Percentiles rank a stretch among this genome's conserved stretches.
Conservation (phyloP, 2,329 filamentous ascomycete species). For the Talaromyces amestolkiae region DNA sequence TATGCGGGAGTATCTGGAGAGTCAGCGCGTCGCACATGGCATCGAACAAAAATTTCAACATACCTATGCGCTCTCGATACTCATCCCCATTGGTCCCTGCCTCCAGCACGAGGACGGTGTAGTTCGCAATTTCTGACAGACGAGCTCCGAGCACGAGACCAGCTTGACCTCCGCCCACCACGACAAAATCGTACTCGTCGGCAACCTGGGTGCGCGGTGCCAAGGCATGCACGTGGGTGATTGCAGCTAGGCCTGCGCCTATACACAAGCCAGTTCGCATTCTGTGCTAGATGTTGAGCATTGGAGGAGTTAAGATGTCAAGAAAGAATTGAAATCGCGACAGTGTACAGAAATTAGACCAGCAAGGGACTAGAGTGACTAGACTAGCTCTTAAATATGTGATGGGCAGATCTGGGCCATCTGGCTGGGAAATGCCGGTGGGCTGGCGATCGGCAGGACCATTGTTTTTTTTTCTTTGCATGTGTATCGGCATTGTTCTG, state of each 20-base stretch:
- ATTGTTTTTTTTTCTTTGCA: not conserved
- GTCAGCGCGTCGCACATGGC: slow-evolving; percentile 11
- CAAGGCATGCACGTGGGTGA: slow-evolving; percentile 25
- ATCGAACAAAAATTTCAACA: not conserved
- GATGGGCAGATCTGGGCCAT: not conserved
- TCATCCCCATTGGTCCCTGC: slow-evolving; percentile 34
- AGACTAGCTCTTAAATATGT: not conserved
- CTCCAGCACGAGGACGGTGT: slow-evolving; percentile 36
- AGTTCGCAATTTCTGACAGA: slow-evolving; percentile 45
- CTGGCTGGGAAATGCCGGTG: not conserved
- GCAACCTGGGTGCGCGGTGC: slow-evolving; percentile 28
- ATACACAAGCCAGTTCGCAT: slow-evolving; percentile 17
- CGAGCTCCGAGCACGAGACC: slow-evolving; percentile 48
- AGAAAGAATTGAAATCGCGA: not conserved
- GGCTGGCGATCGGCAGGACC: not conserved
- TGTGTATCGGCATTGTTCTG: not conserved
- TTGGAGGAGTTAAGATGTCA: not conserved
- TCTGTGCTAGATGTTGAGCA: not conserved
- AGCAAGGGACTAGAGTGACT: not conserved
- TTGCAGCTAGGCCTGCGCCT: slow-evolving; percentile 22
- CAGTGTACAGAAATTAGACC: not conserved
- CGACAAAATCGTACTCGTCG: slow-evolving; percentile 36
- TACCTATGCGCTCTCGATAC: slow-evolving; percentile 35
- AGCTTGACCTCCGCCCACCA: slow-evolving; percentile 56
- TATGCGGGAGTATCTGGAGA: slow-evolving; percentile 34